Conservation (phyloP, 2,329 filamentous ascomycete species). For the Aspergillus bombycis region DNA sequence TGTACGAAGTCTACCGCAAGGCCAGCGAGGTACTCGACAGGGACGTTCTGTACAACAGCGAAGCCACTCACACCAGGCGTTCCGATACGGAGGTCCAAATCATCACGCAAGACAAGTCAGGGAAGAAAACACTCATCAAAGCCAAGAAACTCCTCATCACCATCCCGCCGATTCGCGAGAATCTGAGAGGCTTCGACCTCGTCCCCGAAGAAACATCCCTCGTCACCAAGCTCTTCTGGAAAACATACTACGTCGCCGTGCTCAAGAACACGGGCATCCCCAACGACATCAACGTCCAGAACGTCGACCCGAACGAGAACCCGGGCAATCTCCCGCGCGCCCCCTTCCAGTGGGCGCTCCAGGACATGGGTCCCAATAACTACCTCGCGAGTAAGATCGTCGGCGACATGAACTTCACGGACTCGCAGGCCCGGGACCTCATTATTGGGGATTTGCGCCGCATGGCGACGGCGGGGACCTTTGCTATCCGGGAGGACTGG, state of each 20-base stretch:
- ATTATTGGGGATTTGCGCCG: constrained; percentile 21
- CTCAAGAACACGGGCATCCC: constrained; percentile 45
- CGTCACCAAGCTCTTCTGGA: constrained; percentile 44
- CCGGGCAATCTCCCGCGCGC: constrained; percentile 32
- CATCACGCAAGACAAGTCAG: constrained; percentile 25
- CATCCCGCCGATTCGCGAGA: constrained; percentile 39
- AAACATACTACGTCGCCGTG: constrained; percentile 43
- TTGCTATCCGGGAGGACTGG: constrained; percentile 18
- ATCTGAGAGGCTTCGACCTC: constrained; percentile 43
- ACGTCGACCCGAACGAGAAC: constrained; percentile 26
- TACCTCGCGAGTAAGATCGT: constrained; percentile 18
- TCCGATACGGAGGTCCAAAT: constrained; percentile 26
- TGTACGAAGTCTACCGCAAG: constrained; percentile 23
- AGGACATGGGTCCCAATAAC: constrained; percentile 15
- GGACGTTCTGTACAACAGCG: constrained; percentile 30
- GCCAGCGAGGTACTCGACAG: constrained; percentile 27
- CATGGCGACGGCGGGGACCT: constrained; percentile 16
- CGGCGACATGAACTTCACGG: constrained; percentile 28
- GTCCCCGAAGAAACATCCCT: constrained; percentile 35
- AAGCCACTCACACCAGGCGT: constrained; percentile 25
- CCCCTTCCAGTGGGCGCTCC: constrained; percentile 17
- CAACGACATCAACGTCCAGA: constrained; percentile 25
- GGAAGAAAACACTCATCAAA: constrained; percentile 32
- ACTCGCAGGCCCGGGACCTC: constrained; percentile 10
- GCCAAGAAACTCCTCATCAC: constrained; percentile 44